Percentiles rank a stretch among this genome's conserved stretches.
phyloP scores from a whole-genome alignment of 257 asterid species.

The Paraleonurus japonicus region DNA sequence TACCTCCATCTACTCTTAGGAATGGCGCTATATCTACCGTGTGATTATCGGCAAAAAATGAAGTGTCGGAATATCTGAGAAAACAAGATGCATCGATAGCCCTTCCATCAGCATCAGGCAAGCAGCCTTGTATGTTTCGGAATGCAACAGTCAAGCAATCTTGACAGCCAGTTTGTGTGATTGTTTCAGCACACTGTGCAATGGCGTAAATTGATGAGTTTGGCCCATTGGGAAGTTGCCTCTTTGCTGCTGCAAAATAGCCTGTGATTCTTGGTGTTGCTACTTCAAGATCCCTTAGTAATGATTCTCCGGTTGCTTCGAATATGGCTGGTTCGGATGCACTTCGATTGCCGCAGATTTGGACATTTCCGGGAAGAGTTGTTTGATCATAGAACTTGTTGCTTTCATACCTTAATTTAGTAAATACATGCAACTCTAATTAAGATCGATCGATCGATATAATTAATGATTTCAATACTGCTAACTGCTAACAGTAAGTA shows the following conservation, averaged over 20 bases:
- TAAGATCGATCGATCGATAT: too few relatives aligned
- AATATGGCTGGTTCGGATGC: conserved; percentile 51
- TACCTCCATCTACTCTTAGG: conserved; percentile 40
- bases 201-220: conserved; percentile 45
- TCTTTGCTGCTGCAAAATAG: conserved; percentile 60
- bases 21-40: conserved; percentile 53
- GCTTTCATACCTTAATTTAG: conserved; percentile 79
- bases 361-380: conserved; percentile 65
- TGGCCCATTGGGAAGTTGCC: conserved; percentile 23
- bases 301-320: conserved; percentile 30
- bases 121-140: conserved; percentile 62
- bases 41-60: conserved; percentile 63
- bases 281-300: conserved; percentile 50
- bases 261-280: conserved; percentile 66
- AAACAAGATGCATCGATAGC: conserved; percentile 79
- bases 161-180: conserved; percentile 51
- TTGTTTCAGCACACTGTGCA: conserved; percentile 80
- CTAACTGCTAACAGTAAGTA: too few relatives aligned
- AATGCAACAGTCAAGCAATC: conserved; percentile 72
- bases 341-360: conserved; percentile 60
- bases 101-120: conserved; percentile 67
- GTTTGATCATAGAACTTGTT: conserved; percentile 63
- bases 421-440: neutral
- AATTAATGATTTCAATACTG: too few relatives aligned
- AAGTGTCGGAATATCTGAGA: conserved; percentile 56